phyloP scores from a whole-genome alignment of 2,329 filamentous ascomycete genomes.

The Aureobasidium leucospermi region DNA sequence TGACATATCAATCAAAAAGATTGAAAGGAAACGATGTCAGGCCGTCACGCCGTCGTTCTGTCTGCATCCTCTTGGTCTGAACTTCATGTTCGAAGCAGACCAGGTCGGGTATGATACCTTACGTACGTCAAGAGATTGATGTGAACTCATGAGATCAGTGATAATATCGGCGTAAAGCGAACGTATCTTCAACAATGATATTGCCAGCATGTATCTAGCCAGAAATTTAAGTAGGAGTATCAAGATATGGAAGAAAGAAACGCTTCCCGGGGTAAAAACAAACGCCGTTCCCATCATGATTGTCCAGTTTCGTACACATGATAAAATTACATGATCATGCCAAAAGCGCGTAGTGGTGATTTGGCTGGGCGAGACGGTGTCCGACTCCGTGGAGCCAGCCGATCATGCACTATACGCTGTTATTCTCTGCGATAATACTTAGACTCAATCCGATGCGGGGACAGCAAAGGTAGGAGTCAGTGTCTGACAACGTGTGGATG shows the following conservation, averaged over 20 bases:
- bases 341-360: neutral
- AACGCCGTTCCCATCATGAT: constrained; percentile 10
- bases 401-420: constrained; percentile 12
- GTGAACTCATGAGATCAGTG: neutral
- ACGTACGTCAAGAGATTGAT: neutral
- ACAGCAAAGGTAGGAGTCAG: constrained; percentile 1
- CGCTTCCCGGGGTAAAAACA: neutral
- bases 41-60: too few species aligned
- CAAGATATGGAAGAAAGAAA: neutral
- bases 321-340: constrained; percentile 1
- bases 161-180: too few species aligned
- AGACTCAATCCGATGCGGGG: constrained; percentile 4
- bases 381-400: neutral
- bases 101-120: too few species aligned
- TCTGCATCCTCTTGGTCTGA: too few species aligned
- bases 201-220: neutral
- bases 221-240: neutral
- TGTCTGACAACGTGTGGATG: neutral
- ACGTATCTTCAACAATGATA: neutral
- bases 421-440: constrained; percentile 12
- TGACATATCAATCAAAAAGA: too few species aligned
- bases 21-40: too few species aligned
- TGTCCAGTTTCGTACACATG: constrained; percentile 5
- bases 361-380: neutral
- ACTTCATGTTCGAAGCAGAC: too few species aligned